These are phyloP conservation scores for Mycena chlorophos DNA, from an alignment of 768 basidiomycete genomes.

Conservation along the genomic window DNA sequence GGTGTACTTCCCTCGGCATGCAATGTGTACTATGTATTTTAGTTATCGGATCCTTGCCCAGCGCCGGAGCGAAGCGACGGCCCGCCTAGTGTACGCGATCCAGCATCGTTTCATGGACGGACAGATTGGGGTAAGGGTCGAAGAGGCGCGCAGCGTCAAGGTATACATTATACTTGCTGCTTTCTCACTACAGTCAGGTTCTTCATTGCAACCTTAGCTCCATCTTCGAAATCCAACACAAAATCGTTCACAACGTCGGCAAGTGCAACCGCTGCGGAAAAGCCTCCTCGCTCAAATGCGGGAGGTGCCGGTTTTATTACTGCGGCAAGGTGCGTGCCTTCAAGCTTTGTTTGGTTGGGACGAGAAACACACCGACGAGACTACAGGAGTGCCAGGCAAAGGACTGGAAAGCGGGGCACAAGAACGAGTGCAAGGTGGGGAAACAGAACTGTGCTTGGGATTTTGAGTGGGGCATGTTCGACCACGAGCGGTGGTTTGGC, in stretches of 20 bases:
- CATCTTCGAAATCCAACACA: constrained; percentile 25
- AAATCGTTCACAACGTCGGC: not conserved
- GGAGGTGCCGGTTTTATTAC: constrained; percentile 22
- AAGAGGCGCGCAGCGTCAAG: constrained; percentile 27
- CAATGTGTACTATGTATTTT: too few species aligned
- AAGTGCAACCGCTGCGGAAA: constrained; percentile 10
- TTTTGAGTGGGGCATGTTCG: constrained; percentile 27
- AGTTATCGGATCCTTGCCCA: too few species aligned
- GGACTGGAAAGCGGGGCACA: constrained; percentile 27
- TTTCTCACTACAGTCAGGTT: constrained; percentile 17
- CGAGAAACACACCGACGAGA: not conserved
- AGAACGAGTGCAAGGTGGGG: constrained; percentile 26
- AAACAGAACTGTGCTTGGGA: constrained; percentile 29
- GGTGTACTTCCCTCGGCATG: too few species aligned
- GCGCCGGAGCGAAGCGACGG: too few species aligned
- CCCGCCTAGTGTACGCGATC: constrained; percentile 32
- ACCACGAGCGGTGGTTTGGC: constrained; percentile 3
- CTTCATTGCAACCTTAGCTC: constrained; percentile 24
- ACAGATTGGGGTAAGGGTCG: constrained; percentile 28
- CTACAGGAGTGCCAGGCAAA: constrained; percentile 24
- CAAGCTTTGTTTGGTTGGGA: not conserved
- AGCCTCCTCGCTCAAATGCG: constrained; percentile 5
- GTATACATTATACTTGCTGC: too few species aligned
- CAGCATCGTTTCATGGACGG: constrained; percentile 31
- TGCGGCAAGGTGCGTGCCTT: constrained; percentile 28